Base-by-base conservation (phyloP, 129 eudicot species). In the Dittrichia graveolens region DNA sequence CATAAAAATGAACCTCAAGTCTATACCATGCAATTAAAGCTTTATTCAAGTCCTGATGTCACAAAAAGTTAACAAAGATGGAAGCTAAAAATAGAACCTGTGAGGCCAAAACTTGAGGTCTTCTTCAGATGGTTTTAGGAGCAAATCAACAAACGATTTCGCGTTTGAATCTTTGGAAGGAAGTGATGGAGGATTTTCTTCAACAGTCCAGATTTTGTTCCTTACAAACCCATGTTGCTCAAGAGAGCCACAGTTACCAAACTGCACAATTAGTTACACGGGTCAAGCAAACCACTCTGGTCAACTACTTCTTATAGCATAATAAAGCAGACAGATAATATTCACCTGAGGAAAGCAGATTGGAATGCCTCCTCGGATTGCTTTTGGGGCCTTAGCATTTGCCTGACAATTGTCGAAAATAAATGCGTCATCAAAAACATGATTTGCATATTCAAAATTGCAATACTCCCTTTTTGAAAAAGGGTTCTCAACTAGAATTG, bases 161-260 rank as follows among this genome's bases (percentile, higher is more conserved):
- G 86, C 77, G 12, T 72, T 75, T 35, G 85, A 76, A 72, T 83
- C 86, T 34, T 61, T 73, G 8, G 89, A 35, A 18, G 82, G 86
- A 44, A 88, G 86, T 11, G 93, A 85, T 34, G 93, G 95, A 71
- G 96, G 96, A 68, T 83, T 73, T 12, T 84, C 79, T 18, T 95
- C 99, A 57, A 90, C 77, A 15, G 44, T 65, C 99, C 99, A 95
- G 59, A 81, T 79, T 72, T 81, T 84, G 55, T 90, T 95, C 80
- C 97, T 86, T 9, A 96, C 97, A 86, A 90, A 90, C 38, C 99
- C 97, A 50, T 95, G 95, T 75, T 90, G 94, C 85, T 95, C 97
- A 62, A 88, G 81, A 12, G 88, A 68, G 7, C 97, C 97, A 14
- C 94, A 85, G 48, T 79, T 88, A 35, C 94, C 88, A 81, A 95